A percentile compares a stretch with the other conserved stretches of the same genome.
phyloP scores from a whole-genome alignment of 345 rosid species.

The Salix koriyanagi region DNA sequence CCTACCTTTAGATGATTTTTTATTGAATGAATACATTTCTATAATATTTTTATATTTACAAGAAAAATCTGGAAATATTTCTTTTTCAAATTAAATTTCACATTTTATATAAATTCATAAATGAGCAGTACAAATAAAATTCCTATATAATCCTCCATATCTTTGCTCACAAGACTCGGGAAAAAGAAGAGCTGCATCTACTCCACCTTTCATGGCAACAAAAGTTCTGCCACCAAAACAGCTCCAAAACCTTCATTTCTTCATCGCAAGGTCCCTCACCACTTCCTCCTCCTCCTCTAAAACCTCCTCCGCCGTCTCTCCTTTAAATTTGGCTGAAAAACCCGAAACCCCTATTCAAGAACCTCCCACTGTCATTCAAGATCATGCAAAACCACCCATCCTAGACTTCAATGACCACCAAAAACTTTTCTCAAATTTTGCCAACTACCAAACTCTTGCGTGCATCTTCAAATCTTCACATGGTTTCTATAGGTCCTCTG shows the following conservation, averaged over 20 bases:
- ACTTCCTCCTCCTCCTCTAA: conserved; percentile 34
- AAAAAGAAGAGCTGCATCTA: not conserved
- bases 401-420: conserved; percentile 52
- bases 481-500: conserved; percentile 50
- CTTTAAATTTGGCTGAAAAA: conserved; percentile 18
- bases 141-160: not conserved
- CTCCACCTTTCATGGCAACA: conserved; percentile 41
- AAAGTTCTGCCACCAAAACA: conserved; percentile 35
- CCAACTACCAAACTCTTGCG: conserved; percentile 50
- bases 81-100: too few species aligned
- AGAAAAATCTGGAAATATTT: too few species aligned
- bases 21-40: too few species aligned
- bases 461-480: conserved; percentile 45
- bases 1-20: too few species aligned
- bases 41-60: too few species aligned
- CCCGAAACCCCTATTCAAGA: conserved; percentile 1
- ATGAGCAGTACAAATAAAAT: too few species aligned
- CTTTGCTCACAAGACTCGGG: not conserved
- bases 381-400: not conserved
- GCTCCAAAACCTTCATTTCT: conserved; percentile 32
- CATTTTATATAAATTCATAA: too few species aligned
- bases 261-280: conserved; percentile 32
- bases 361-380: not conserved
- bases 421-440: conserved; percentile 45
- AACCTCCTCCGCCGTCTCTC: conserved; percentile 7